Evolutionary conservation across 805 yeast species (phyloP).

Genomic region (Sugiyamaella smithiae): DNA sequence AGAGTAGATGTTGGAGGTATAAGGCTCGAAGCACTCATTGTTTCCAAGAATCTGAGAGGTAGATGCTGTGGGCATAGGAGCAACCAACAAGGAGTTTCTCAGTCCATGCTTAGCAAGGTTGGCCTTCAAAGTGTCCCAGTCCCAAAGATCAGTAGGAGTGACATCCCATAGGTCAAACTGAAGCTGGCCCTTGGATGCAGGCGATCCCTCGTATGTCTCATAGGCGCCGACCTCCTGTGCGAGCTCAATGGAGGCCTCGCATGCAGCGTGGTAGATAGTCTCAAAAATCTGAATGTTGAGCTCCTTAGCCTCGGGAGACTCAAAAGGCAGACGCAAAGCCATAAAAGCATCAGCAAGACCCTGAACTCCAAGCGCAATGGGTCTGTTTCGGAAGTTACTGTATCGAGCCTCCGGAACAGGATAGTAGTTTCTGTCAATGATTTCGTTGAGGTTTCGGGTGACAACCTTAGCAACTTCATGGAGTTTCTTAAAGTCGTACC

Average conservation of each 20-base stretch:
- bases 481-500: constrained; percentile 68
- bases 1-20: constrained; percentile 86
- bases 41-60: constrained; percentile 93
- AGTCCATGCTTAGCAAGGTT: constrained; percentile 63
- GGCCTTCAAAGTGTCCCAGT: constrained; percentile 73
- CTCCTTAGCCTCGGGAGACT: constrained; percentile 69
- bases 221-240: constrained; percentile 71
- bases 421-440: constrained; percentile 82
- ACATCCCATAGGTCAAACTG: constrained; percentile 88
- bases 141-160: constrained; percentile 78
- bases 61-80: constrained; percentile 97
- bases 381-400: constrained; percentile 83
- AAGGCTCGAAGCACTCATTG: constrained; percentile 95
- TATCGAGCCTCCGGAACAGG: constrained; percentile 73
- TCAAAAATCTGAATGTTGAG: constrained; percentile 86
- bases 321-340: constrained; percentile 79
- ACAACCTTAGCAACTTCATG: constrained; percentile 77
- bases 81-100: constrained; percentile 77
- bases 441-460: constrained; percentile 70
- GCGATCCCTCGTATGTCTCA: constrained; percentile 75
- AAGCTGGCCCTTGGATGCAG: constrained; percentile 78
- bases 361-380: constrained; percentile 97
- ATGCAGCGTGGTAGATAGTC: constrained; percentile 91
- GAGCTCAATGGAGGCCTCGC: constrained; percentile 82
- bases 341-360: constrained; percentile 91